Base-by-base conservation (phyloP, 2,329 filamentous ascomycete genomes). In the Colletotrichum sp. region DNA sequence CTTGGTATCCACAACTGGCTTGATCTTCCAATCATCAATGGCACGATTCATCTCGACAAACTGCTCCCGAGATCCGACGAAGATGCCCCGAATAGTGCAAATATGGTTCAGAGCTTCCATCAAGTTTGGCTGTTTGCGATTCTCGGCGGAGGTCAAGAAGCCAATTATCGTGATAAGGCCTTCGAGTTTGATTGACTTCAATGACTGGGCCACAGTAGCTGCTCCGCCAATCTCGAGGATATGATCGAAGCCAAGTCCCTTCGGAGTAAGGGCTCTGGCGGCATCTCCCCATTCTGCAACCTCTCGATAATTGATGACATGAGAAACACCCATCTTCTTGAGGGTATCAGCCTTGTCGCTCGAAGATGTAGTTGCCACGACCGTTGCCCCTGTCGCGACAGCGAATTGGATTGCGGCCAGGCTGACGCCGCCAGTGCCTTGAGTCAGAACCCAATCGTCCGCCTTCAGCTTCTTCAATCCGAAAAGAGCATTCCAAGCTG, bases 361-460 rank as follows among this genome's bases (percentile, higher is more conserved):
- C 0, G 87, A 88, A 2, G 88, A 90, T 0, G 90, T 92, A 0
- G 90, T 92, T 0, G 90, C 89, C 71, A 92, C 90, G 67, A 92
- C 90, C 8, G 81, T 86, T 0, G 90, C 91, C 32, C 90, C 90
- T 1, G 87, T 87, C 0, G 90, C 89, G 73, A 82, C 79, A 52
- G 85, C 85, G 65, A 86, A 82, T 48, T 76, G 68, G 2, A 90
- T 76, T 0, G 87, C 89, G 74, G 89, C 89, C 43, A 90, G 83
- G 52, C 83, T 86, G 26, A 90, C 89, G 59, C 89, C 89, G 5
- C 89, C 89, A 0, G 88, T 90, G 2, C 89, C 89, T 76, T 91
- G 89, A 3, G 87, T 88, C 52, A 91, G 81, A 6, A 91, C 88
- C 72, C 82, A 86, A 39, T 86, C 81, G 3, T 84, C 86, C 1